These are phyloP conservation scores for Neurospora sublineolata DNA, from an alignment of 495 filamentous ascomycete species.

Conservation along the genomic window DNA sequence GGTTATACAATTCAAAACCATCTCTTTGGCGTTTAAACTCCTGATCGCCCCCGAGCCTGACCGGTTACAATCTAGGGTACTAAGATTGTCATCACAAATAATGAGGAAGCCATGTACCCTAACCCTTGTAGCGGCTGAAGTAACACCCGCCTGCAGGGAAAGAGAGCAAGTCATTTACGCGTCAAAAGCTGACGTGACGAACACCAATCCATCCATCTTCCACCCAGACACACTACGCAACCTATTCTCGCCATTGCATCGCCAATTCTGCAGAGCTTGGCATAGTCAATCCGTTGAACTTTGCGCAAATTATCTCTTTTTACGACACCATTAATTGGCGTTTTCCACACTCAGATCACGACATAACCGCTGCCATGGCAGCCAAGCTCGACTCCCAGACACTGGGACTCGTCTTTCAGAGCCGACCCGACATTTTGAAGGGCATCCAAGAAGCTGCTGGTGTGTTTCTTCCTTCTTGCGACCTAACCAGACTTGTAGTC, in stretches of 20 bases:
- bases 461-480: conserved; percentile 10
- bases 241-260: not conserved
- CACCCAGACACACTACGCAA: not conserved
- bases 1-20: not conserved
- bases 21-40: not conserved
- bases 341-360: not conserved
- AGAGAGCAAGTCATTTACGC: not conserved
- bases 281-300: not conserved
- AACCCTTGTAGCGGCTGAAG: not conserved
- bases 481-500: not conserved
- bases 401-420: conserved; percentile 32
- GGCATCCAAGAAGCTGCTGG: conserved; percentile 35
- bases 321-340: not conserved
- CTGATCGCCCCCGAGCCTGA: not conserved
- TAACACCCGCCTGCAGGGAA: not conserved
- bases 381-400: conserved; percentile 29
- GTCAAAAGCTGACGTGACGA: conserved; percentile 1
- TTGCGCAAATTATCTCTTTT: not conserved
- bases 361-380: conserved; percentile 20
- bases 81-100: not conserved
- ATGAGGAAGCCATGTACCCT: not conserved
- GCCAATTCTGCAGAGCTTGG: not conserved
- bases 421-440: conserved; percentile 33
- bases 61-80: not conserved
- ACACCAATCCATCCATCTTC: not conserved